phyloP scores from a whole-genome alignment of 768 basidiomycete species.

The Lentinus tigrinus region DNA sequence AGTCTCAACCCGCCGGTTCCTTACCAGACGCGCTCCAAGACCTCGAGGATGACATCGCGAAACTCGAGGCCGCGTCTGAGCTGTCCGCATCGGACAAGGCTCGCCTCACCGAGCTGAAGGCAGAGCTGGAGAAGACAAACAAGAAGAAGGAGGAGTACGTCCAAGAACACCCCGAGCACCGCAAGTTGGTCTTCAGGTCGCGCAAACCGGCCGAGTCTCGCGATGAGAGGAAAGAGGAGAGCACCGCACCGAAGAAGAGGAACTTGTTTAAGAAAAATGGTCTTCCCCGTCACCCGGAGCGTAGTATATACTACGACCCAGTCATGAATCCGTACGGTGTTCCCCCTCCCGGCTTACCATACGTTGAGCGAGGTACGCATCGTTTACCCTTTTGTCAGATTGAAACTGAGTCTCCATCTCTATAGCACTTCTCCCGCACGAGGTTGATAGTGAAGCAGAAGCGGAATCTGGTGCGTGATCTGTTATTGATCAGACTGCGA shows the following conservation, averaged over 20 bases:
- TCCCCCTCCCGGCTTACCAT: conserved; percentile 97
- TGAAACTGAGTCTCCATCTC: neutral
- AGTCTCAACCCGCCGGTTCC: neutral
- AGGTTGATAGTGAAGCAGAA: conserved; percentile 64
- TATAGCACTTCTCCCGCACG: conserved; percentile 59
- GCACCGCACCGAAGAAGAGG: conserved; percentile 46
- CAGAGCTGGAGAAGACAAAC: conserved; percentile 76
- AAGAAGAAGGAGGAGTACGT: conserved; percentile 92
- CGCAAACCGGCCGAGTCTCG: conserved; percentile 43
- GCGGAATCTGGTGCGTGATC: conserved; percentile 35
- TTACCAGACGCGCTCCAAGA: conserved; percentile 42
- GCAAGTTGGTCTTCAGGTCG: conserved; percentile 74
- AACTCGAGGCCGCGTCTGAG: conserved; percentile 51
- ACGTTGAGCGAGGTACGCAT: conserved; percentile 75
- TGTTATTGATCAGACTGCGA: neutral
- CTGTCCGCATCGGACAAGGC: conserved; percentile 52
- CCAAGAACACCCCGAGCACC: conserved; percentile 89
- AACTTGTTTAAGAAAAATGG: conserved; percentile 83
- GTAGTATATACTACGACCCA: conserved; percentile 90
- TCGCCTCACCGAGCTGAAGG: conserved; percentile 69
- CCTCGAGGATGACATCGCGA: conserved; percentile 77
- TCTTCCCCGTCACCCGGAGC: conserved; percentile 84
- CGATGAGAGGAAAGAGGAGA: conserved; percentile 41
- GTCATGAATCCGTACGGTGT: conserved; percentile 93
- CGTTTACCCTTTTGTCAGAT: neutral